Conservation (phyloP, 768 basidiomycete genomes). For the Roridomyces roridus region DNA sequence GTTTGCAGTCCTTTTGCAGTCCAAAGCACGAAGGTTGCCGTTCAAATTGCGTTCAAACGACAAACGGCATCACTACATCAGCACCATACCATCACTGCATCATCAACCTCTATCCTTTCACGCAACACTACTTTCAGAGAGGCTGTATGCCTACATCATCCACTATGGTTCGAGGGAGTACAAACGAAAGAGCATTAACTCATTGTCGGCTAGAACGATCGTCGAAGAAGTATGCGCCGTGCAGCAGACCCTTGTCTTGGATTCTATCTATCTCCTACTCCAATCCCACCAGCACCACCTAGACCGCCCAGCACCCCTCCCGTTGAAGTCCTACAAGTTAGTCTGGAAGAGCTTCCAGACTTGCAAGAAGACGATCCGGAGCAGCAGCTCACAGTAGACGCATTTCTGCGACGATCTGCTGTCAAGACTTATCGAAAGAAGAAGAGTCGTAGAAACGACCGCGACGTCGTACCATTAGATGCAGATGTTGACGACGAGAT, state of each 20-base stretch:
- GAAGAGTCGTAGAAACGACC: slow-evolving; percentile 1
- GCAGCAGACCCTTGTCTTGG: slow-evolving; percentile 24
- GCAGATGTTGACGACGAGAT: background rate
- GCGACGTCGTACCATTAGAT: background rate
- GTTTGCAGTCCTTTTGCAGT: no score
- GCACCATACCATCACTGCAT: no score
- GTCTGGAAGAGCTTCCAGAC: background rate
- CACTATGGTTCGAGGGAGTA: no score
- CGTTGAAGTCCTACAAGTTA: background rate
- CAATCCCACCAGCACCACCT: background rate
- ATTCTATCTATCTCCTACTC: slow-evolving; percentile 6
- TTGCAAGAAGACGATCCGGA: background rate
- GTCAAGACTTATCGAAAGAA: slow-evolving; percentile 10
- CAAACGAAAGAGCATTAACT: no score
- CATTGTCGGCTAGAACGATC: no score
- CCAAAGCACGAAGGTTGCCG: no score
- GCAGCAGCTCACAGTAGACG: slow-evolving; percentile 10
- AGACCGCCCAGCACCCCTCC: background rate
- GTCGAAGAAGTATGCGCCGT: slow-evolving; percentile 12
- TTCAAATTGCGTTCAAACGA: no score
- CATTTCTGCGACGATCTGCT: slow-evolving; percentile 16
- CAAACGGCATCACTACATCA: no score
- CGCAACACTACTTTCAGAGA: no score
- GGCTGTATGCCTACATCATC: no score
- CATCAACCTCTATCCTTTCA: no score